Base-by-base conservation (phyloP, 2,329 filamentous ascomycete species). In the Nigrospora sphaerica region DNA sequence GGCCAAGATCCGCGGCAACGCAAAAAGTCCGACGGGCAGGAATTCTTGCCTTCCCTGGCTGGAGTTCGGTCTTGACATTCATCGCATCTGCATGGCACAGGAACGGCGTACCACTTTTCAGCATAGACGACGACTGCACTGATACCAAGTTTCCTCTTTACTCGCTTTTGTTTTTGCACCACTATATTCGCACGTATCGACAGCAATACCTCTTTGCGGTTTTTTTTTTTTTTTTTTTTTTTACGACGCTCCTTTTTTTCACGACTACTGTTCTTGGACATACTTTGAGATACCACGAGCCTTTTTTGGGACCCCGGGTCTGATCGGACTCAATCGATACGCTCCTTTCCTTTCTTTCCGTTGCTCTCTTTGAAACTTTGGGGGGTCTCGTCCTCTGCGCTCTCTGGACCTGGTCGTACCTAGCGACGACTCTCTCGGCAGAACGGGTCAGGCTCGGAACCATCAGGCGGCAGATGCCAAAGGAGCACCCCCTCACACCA, bases 211-310 rank as follows among this genome's bases (percentile, higher is more conserved):
- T 58, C 49, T 51, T 52, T 50, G 48, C 48, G 17, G 40, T 39
- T 42, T 48, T 23, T 31, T 34, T 37, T 42, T 46, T 36, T 40
- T 42, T 18, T 37, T 23, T 38, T 38, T 42, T 28, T 13, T 32
- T 19, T 6, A 42, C 17, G 19, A 11, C 34, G 17, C 49, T 46
- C 49, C 47, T 47, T 41, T 36, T 32, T 46, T 39, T 42, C 39
- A 54, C 51, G 54, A 54, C 47, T 54, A 54, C 52, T 47, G 56
- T 62, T 60, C 58, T 57, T 62, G 57, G 56, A 61, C 55, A 61
- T 62, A 60, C 40, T 58, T 60, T 53, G 51, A 39, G 52, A 56
- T 57, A 52, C 53, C 52, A 54, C 42, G 53, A 48, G 49, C 50
- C 13, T 38, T 42, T 50, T 49, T 48, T 48, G 42, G 33, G 32